Conservation (phyloP, 2,329 filamentous ascomycete genomes). For the Cytospora leucostoma region DNA sequence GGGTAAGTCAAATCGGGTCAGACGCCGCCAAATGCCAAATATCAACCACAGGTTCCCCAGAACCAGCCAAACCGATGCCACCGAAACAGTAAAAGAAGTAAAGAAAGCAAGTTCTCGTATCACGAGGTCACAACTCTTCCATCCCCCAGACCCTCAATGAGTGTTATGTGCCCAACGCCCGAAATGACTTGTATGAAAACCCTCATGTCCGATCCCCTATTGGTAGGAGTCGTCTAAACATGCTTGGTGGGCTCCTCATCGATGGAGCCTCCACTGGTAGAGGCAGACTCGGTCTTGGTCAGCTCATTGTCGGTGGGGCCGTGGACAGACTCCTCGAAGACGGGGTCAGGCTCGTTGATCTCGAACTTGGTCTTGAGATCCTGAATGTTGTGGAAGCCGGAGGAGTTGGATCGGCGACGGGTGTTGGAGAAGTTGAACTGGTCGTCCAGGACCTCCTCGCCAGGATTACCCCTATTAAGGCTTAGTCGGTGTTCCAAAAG, state of each 20-base stretch:
- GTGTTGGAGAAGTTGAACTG: constrained; percentile 81
- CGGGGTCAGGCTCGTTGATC: constrained; percentile 81
- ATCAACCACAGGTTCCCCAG: constrained; percentile 6
- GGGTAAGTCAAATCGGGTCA: constrained; percentile 24
- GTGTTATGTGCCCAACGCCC: constrained; percentile 20
- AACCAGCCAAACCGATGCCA: constrained; percentile 19
- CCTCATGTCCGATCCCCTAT: constrained; percentile 25
- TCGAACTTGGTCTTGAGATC: constrained; percentile 98
- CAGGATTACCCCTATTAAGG: constrained; percentile 70
- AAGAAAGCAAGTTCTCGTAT: constrained; percentile 9
- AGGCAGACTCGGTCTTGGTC: constrained; percentile 57
- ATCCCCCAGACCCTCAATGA: constrained; percentile 18
- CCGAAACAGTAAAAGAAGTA: neutral
- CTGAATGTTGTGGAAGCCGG: constrained; percentile 66
- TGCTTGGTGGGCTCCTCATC: constrained; percentile 47
- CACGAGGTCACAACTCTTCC: constrained; percentile 15
- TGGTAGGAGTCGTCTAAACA: constrained; percentile 17
- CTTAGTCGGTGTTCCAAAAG: constrained; percentile 20
- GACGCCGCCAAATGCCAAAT: constrained; percentile 24
- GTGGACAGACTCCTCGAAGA: constrained; percentile 86
- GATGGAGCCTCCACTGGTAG: constrained; percentile 57
- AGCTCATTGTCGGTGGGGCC: constrained; percentile 64
- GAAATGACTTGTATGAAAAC: constrained; percentile 23
- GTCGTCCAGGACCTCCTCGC: constrained; percentile 82
- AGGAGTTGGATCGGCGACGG: constrained; percentile 91